Percentiles rank a stretch among this genome's conserved stretches.
These are phyloP conservation scores for Uncinocarpus reesii DNA, from an alignment of 2,329 filamentous ascomycete genomes.

Conservation along the genomic window DNA sequence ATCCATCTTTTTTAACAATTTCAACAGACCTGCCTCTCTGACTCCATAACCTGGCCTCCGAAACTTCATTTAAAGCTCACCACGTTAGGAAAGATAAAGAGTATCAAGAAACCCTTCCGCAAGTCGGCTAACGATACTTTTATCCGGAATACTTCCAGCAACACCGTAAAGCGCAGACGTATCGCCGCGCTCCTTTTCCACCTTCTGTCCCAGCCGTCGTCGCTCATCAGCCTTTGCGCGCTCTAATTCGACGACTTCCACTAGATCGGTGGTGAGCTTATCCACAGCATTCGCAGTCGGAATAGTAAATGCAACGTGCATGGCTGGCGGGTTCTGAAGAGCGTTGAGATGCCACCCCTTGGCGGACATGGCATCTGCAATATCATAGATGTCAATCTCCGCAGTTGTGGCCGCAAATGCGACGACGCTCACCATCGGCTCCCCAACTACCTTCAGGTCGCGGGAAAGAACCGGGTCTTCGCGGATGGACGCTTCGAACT, in stretches of 20 bases:
- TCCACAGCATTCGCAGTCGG: slow-evolving; percentile 76
- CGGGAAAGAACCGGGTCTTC: slow-evolving; percentile 56
- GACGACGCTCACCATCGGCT: slow-evolving; percentile 80
- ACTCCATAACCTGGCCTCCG: background rate
- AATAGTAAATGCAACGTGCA: slow-evolving; percentile 87
- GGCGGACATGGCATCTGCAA: slow-evolving; percentile 74
- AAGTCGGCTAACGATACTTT: slow-evolving; percentile 83
- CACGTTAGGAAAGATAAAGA: slow-evolving; percentile 47
- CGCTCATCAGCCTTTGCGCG: slow-evolving; percentile 69
- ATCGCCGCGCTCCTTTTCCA: slow-evolving; percentile 49
- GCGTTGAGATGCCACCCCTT: slow-evolving; percentile 95
- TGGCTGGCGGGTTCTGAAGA: slow-evolving; percentile 78
- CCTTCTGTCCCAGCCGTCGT: slow-evolving; percentile 48
- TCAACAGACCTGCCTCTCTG: background rate
- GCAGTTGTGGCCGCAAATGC: slow-evolving; percentile 65
- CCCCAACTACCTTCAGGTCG: slow-evolving; percentile 71
- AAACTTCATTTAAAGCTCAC: slow-evolving; percentile 8
- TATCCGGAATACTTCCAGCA: slow-evolving; percentile 87
- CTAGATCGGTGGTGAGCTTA: slow-evolving; percentile 60
- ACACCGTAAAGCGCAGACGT: slow-evolving; percentile 88
- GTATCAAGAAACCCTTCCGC: slow-evolving; percentile 87
- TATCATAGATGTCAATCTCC: slow-evolving; percentile 81
- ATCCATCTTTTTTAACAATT: background rate
- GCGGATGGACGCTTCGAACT: slow-evolving; percentile 64
- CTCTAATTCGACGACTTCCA: slow-evolving; percentile 52